Conservation (phyloP, 2,329 filamentous ascomycete species). For the Trichophyton verrucosum region DNA sequence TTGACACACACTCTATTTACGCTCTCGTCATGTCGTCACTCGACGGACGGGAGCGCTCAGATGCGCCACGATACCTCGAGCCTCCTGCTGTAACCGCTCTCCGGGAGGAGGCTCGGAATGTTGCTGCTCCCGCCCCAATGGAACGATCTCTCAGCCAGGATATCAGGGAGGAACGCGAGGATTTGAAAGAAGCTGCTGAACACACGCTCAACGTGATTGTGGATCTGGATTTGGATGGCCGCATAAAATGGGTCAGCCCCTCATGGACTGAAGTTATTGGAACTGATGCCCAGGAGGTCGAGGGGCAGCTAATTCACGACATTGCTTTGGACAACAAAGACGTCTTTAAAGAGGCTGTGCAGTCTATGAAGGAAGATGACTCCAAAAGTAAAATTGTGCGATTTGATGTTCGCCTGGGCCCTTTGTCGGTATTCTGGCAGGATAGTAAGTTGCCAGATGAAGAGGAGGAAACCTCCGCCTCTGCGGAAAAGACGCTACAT, state of each 20-base stretch:
- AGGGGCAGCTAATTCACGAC: slow-evolving; percentile 66
- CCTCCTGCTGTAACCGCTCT: slow-evolving; percentile 34
- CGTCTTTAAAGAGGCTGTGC: slow-evolving; percentile 70
- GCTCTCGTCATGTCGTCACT: slow-evolving; percentile 19
- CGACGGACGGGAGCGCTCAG: slow-evolving; percentile 21
- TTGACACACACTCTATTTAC: neutral
- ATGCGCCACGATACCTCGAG: slow-evolving; percentile 27
- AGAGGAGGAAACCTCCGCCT: slow-evolving; percentile 13
- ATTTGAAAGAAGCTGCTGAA: slow-evolving; percentile 88
- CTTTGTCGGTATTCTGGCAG: slow-evolving; percentile 50
- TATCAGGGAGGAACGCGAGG: slow-evolving; percentile 84
- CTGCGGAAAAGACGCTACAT: slow-evolving; percentile 20
- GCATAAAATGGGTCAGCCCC: slow-evolving; percentile 88
- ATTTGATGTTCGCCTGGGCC: slow-evolving; percentile 60
- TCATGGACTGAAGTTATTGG: slow-evolving; percentile 93
- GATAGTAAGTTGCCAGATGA: slow-evolving; percentile 5
- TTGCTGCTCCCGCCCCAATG: slow-evolving; percentile 29
- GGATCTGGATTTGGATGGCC: slow-evolving; percentile 80
- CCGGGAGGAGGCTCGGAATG: slow-evolving; percentile 31
- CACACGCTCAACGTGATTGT: slow-evolving; percentile 94
- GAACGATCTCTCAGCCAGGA: slow-evolving; percentile 64
- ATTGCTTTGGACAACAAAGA: slow-evolving; percentile 68
- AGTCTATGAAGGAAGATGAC: slow-evolving; percentile 84
- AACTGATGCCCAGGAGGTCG: slow-evolving; percentile 57
- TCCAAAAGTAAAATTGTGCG: slow-evolving; percentile 82